Conservation (phyloP, 331 rosid genomes). For the Malus hybrid region DNA sequence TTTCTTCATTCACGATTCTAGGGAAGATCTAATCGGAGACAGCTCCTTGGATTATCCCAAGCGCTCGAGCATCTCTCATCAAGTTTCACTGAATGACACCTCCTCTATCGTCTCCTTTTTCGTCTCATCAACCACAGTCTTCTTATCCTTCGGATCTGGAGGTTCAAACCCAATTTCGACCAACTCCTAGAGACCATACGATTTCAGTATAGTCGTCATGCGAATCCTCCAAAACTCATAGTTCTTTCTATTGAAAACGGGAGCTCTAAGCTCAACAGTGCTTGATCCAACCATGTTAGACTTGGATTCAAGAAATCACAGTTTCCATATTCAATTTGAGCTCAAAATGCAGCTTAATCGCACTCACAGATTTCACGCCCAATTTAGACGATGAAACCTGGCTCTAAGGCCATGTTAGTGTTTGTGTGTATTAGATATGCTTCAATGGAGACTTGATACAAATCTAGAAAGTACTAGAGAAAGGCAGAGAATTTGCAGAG, state of each 20-base stretch:
- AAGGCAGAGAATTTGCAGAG: too few relatives aligned
- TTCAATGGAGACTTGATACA: too few relatives aligned
- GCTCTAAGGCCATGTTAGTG: background rate
- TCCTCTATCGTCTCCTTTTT: background rate
- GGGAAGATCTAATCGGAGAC: too few relatives aligned
- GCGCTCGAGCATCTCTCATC: too few relatives aligned
- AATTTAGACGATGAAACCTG: background rate
- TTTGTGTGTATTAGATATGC: too few relatives aligned
- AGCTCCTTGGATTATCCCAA: accelerated
- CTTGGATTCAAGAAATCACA: too few relatives aligned
- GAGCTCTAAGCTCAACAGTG: background rate
- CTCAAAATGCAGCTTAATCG: background rate
- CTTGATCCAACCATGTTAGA: background rate
- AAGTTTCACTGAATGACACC: background rate
- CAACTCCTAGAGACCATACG: background rate
- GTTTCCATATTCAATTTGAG: background rate
- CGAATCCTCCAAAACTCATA: background rate
- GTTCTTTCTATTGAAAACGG: too few relatives aligned
- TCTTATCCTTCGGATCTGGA: too few relatives aligned
- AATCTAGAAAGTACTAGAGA: too few relatives aligned
- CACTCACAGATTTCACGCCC: background rate
- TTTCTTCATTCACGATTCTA: too few relatives aligned
- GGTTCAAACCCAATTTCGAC: too few relatives aligned
- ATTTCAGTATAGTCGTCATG: background rate
- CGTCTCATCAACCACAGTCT: background rate